Conservation (phyloP, 768 basidiomycete species). For the Epithele typhae region DNA sequence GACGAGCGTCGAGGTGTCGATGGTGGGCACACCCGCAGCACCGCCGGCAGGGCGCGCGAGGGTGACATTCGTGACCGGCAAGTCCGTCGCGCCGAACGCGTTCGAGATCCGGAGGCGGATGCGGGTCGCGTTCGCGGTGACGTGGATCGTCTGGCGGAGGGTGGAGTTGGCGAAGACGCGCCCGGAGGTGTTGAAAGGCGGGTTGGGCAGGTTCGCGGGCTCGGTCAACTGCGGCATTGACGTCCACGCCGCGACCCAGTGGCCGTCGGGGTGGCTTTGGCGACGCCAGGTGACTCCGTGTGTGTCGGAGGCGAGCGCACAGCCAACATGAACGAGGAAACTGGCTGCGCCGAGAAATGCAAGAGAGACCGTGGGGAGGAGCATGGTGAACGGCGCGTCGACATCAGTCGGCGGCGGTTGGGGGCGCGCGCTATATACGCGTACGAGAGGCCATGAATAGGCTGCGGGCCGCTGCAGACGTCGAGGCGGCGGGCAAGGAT, state of each 20-base stretch:
- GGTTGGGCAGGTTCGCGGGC: conserved; percentile 25
- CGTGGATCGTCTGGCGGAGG: conserved; percentile 46
- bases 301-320: background rate
- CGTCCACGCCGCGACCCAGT: conserved; percentile 28
- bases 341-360: too few species aligned
- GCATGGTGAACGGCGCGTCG: too few species aligned
- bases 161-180: conserved; percentile 42
- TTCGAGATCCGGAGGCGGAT: conserved; percentile 47
- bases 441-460: too few species aligned
- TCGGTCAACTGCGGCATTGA: conserved; percentile 30
- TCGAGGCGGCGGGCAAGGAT: too few species aligned
- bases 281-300: background rate
- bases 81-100: conserved; percentile 38
- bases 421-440: too few species aligned
- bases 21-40: conserved; percentile 32
- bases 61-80: conserved; percentile 42
- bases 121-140: conserved; percentile 33
- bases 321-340: background rate
- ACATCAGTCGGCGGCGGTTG: too few species aligned
- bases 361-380: too few species aligned
- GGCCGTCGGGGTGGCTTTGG: conserved; percentile 10
- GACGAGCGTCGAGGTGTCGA: conserved; percentile 32
- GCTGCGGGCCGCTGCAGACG: too few species aligned
- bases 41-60: conserved; percentile 37
- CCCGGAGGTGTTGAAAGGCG: conserved; percentile 24